Conservation (phyloP, 163 green algal genomes). For the Scenedesmus sp. region DNA sequence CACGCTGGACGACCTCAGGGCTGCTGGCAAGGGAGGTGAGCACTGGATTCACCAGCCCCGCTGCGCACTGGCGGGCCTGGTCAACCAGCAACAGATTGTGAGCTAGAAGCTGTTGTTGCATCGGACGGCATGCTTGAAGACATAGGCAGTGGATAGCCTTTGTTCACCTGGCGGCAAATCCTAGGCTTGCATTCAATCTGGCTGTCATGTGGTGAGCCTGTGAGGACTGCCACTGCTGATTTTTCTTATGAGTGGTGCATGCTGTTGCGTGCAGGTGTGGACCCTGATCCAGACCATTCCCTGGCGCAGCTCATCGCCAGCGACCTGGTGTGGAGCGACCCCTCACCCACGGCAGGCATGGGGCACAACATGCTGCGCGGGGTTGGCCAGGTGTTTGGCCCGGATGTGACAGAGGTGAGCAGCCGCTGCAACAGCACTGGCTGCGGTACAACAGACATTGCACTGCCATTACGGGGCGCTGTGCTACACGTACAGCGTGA, state of each 20-base stretch:
- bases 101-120: no score
- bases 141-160: no score
- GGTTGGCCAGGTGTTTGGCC: constrained; percentile 95
- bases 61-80: no score
- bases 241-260: not conserved
- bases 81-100: no score
- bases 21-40: constrained; percentile 79
- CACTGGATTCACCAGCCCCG: not conserved
- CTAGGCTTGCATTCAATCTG: not conserved
- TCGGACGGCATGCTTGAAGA: no score
- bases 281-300: constrained; percentile 76
- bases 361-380: constrained; percentile 86
- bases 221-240: not conserved
- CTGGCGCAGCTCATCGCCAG: constrained; percentile 66
- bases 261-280: constrained; percentile 59
- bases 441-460: not conserved
- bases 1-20: constrained; percentile 79
- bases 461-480: not conserved
- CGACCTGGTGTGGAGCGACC: constrained; percentile 98
- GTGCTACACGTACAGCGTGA: not conserved
- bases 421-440: not conserved
- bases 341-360: constrained; percentile 76
- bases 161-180: no score
- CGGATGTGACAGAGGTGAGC: constrained; percentile 90
- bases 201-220: not conserved